phyloP scores from a whole-genome alignment of 148 eudicot species.

The Fagopyrum homotropicum region DNA sequence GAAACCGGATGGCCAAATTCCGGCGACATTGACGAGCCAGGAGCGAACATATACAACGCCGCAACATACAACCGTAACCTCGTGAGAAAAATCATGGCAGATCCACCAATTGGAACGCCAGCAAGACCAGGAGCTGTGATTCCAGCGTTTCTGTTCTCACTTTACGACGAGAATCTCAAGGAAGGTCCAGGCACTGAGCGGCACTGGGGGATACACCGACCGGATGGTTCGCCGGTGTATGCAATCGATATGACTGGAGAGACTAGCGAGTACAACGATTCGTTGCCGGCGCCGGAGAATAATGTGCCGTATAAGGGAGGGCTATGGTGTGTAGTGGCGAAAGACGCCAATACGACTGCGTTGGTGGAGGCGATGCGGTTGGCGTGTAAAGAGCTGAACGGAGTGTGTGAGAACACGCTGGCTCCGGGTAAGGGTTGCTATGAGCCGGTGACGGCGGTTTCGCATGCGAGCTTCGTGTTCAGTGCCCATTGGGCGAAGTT shows the following conservation, averaged over 20 bases:
- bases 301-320: constrained; percentile 39
- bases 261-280: constrained; percentile 5
- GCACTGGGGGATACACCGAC: constrained; percentile 59
- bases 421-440: constrained; percentile 52
- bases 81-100: constrained; percentile 27
- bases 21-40: constrained; percentile 61
- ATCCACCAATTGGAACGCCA: constrained; percentile 69
- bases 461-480: constrained; percentile 70
- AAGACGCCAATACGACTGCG: constrained; percentile 20
- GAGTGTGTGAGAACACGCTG: constrained; percentile 46
- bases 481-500: constrained; percentile 67
- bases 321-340: constrained; percentile 62
- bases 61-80: constrained; percentile 74
- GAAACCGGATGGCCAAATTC: constrained; percentile 91
- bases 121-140: constrained; percentile 51
- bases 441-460: constrained; percentile 39
- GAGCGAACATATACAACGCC: constrained; percentile 66
- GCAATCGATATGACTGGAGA: constrained; percentile 44
- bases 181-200: constrained; percentile 68
- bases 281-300: constrained; percentile 26
- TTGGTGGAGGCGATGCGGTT: constrained; percentile 26
- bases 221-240: constrained; percentile 39
- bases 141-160: constrained; percentile 61
- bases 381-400: constrained; percentile 34
- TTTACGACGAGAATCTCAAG: constrained; percentile 67